Conservation (phyloP, 805 yeast species). For the Cyberlindnera bimundalis region DNA sequence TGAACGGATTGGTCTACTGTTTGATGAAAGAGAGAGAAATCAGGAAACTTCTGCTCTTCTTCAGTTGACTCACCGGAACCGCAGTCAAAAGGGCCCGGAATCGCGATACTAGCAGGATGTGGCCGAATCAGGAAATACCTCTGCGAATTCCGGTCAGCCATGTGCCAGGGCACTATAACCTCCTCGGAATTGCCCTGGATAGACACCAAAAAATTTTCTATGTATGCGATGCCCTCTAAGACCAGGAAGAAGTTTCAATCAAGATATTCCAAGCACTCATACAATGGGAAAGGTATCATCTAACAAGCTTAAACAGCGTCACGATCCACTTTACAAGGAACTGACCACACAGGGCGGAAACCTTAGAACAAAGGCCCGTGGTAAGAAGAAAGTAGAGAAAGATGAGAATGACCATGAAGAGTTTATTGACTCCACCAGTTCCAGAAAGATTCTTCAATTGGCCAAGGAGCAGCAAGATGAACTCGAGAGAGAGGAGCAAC, state of each 20-base stretch:
- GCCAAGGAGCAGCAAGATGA: slow-evolving; percentile 95
- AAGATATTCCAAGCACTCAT: neutral
- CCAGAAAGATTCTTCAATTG: slow-evolving; percentile 80
- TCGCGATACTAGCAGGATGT: no score
- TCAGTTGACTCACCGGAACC: slow-evolving; percentile 3
- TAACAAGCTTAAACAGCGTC: slow-evolving; percentile 58
- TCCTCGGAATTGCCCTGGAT: neutral
- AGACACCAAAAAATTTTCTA: slow-evolving; percentile 4
- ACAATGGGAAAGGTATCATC: slow-evolving; percentile 66
- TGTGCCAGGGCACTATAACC: slow-evolving; percentile 1
- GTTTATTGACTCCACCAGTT: slow-evolving; percentile 73
- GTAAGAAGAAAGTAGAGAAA: slow-evolving; percentile 36
- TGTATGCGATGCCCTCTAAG: slow-evolving; percentile 4
- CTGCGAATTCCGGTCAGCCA: neutral
- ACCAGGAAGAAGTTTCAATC: neutral
- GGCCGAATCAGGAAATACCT: no score
- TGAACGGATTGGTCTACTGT: no score
- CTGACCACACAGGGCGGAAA: slow-evolving; percentile 72
- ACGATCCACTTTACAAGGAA: slow-evolving; percentile 78
- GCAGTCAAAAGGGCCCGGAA: no score
- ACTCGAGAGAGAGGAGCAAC: slow-evolving; percentile 61
- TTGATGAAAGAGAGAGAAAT: neutral
- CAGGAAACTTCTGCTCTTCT: neutral
- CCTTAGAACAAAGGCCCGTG: slow-evolving; percentile 43
- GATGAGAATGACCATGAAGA: slow-evolving; percentile 49